phyloP scores from a whole-genome alignment of 148 eudicot species.

The Fagopyrum esculentum region DNA sequence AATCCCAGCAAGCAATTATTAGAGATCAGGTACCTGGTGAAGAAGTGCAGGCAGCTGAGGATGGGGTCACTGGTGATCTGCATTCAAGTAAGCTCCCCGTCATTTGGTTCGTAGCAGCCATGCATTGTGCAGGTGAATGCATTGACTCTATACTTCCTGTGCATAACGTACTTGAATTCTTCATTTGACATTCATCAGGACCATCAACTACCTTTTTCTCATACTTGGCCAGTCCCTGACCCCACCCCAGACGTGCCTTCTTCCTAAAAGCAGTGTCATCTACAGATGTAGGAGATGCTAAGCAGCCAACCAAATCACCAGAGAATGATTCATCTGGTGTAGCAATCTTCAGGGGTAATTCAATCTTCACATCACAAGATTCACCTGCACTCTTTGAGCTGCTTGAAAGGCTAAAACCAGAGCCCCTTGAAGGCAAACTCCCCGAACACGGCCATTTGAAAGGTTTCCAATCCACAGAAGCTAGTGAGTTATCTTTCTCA shows the following conservation, averaged over 20 bases:
- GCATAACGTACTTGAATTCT: conserved; percentile 23
- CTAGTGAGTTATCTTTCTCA: conserved; percentile 47
- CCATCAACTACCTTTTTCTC: conserved; percentile 84
- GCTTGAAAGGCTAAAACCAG: conserved; percentile 62
- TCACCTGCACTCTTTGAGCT: conserved; percentile 58
- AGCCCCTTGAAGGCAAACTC: conserved; percentile 59
- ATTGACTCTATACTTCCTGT: conserved; percentile 30
- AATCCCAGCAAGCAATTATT: not conserved
- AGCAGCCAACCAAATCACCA: conserved; percentile 43
- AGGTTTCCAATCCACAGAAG: conserved; percentile 66
- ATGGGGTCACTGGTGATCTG: conserved; percentile 78
- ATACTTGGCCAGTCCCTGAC: conserved; percentile 89
- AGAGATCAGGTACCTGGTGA: conserved; percentile 56
- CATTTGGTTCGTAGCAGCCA: conserved; percentile 52
- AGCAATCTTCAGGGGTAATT: conserved; percentile 28
- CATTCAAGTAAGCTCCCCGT: conserved; percentile 42
- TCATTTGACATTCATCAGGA: conserved; percentile 46
- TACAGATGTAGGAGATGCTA: conserved; percentile 24
- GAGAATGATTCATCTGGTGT: conserved; percentile 44
- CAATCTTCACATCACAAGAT: conserved; percentile 34
- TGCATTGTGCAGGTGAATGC: conserved; percentile 9
- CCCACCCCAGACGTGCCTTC: conserved; percentile 94
- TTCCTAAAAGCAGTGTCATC: conserved; percentile 65
- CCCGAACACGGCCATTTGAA: conserved; percentile 71
- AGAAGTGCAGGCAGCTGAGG: conserved; percentile 69